Conservation (phyloP, 768 basidiomycete genomes). For the Imleria badia region DNA sequence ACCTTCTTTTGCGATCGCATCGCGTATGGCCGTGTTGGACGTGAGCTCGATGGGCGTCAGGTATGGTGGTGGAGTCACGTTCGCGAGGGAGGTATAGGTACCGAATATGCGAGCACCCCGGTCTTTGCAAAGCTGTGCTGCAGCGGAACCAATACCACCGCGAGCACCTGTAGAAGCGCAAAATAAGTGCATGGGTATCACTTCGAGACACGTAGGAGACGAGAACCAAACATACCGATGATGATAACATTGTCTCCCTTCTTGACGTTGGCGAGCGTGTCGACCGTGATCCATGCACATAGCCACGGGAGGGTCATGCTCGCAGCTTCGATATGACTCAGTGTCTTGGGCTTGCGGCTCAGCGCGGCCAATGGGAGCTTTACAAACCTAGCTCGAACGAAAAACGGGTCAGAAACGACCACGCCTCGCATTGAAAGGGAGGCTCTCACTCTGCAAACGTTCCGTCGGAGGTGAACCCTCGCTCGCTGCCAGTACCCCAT, state of each 20-base stretch:
- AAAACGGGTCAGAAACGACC: background rate
- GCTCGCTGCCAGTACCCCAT: conserved; percentile 34
- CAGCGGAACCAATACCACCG: conserved; percentile 36
- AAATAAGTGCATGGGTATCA: background rate
- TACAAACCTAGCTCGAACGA: conserved; percentile 20
- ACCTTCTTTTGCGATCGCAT: conserved; percentile 25
- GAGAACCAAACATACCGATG: conserved; percentile 19
- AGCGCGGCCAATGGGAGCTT: conserved; percentile 29
- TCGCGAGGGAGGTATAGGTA: conserved; percentile 33
- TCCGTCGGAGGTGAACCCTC: conserved; percentile 34
- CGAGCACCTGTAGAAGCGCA: conserved; percentile 27
- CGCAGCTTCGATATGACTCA: conserved; percentile 28
- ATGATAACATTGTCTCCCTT: conserved; percentile 34
- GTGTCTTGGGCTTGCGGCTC: conserved; percentile 30
- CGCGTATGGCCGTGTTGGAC: conserved; percentile 32
- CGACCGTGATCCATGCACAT: conserved; percentile 38
- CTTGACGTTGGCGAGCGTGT: conserved; percentile 34
- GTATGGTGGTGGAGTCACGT: conserved; percentile 24
- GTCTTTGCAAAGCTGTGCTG: conserved; percentile 33
- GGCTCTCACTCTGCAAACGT: conserved; percentile 35
- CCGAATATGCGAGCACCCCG: conserved; percentile 34
- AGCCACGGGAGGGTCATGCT: conserved; percentile 37
- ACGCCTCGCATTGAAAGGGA: background rate
- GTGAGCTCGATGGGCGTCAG: conserved; percentile 33
- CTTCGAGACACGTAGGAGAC: background rate